Conservation (phyloP, 495 filamentous ascomycete genomes). For the Talaromyces thailandensis region DNA sequence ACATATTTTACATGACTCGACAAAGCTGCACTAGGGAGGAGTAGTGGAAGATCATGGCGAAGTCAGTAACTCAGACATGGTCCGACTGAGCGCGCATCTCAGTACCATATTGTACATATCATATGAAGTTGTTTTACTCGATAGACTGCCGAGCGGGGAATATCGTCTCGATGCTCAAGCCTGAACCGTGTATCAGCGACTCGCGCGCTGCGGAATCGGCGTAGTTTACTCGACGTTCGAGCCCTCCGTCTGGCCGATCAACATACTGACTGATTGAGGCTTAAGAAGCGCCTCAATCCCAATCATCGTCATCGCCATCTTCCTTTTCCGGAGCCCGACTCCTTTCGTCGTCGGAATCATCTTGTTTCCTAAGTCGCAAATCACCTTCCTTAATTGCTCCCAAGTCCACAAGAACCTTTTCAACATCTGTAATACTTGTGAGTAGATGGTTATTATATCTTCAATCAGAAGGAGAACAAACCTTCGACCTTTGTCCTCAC, state of each 20-base stretch:
- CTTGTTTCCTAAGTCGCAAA: slow-evolving; percentile 58
- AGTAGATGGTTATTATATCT: background rate
- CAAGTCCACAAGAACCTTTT: slow-evolving; percentile 69
- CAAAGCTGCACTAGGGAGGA: background rate
- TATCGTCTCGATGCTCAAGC: background rate
- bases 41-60: background rate
- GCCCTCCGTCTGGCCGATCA: background rate
- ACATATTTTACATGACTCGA: background rate
- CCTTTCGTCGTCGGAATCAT: slow-evolving; percentile 49
- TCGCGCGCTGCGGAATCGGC: background rate
- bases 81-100: background rate
- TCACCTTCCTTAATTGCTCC: slow-evolving; percentile 72
- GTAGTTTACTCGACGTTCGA: background rate
- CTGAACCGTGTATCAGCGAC: background rate
- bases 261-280: background rate
- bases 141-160: background rate
- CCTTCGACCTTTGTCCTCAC: slow-evolving; percentile 56
- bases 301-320: slow-evolving; percentile 68
- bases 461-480: slow-evolving; percentile 17
- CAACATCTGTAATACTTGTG: slow-evolving; percentile 40
- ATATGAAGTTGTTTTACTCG: background rate
- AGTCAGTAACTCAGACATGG: background rate
- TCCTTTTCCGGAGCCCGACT: slow-evolving; percentile 26
- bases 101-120: background rate
- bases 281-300: slow-evolving; percentile 45